A percentile compares a stretch with the other conserved stretches of the same genome.
Conservation (phyloP, 495 filamentous ascomycete genomes). For the Podospora conica region DNA sequence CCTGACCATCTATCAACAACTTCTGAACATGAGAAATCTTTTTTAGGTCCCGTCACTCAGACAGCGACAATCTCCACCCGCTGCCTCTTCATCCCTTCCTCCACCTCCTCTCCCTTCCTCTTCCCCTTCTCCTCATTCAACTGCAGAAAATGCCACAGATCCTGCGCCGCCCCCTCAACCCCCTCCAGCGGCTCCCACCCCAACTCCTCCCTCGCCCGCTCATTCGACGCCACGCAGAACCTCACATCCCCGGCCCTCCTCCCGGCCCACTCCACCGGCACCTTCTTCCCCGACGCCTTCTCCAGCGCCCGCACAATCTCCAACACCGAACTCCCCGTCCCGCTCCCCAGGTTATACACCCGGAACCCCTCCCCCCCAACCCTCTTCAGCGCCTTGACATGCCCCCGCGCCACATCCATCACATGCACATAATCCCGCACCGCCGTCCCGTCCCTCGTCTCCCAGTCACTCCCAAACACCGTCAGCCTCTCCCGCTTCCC, state of each 20-base stretch:
- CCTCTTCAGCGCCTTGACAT: constrained; percentile 50
- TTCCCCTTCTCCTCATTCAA: background rate
- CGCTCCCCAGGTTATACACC: constrained; percentile 49
- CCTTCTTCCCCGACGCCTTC: constrained; percentile 9
- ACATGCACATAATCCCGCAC: constrained; percentile 66
- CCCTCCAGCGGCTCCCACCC: constrained; percentile 20
- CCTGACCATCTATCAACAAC: background rate
- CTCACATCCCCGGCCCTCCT: constrained; percentile 26
- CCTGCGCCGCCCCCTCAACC: constrained; percentile 14
- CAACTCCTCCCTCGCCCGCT: constrained; percentile 21
- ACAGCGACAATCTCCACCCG: background rate
- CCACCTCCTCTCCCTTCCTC: background rate
- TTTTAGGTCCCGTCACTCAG: no score
- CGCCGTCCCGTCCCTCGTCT: constrained; percentile 64
- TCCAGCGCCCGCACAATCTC: constrained; percentile 42
- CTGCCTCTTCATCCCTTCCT: background rate
- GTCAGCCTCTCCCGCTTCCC: constrained; percentile 47
- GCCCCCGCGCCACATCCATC: constrained; percentile 59
- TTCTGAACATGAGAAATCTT: background rate
- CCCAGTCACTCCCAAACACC: constrained; percentile 60
- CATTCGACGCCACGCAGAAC: constrained; percentile 19
- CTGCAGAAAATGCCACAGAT: constrained; percentile 17
- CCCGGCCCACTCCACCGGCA: constrained; percentile 15
- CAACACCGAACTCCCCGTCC: constrained; percentile 45
- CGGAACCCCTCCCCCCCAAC: constrained; percentile 29